phyloP scores from a whole-genome alignment of 179 eudicot species.

The Beta macrorhiza region DNA sequence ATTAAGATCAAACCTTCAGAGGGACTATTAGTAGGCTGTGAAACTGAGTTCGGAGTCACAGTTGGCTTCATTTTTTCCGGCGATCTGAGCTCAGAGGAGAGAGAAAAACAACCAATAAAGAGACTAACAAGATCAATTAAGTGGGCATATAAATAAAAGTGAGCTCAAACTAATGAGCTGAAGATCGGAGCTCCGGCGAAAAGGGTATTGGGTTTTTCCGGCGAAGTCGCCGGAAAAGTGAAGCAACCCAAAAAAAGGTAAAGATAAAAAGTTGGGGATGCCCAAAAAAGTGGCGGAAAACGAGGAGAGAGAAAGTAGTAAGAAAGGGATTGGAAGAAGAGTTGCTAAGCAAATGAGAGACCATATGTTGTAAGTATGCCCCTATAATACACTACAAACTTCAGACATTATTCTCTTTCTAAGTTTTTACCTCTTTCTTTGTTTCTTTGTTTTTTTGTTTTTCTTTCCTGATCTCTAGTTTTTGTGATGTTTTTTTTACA shows the following conservation, averaged over 20 bases:
- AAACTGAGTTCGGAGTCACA: conserved; percentile 37
- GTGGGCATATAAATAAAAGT: no score
- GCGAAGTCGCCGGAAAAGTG: conserved; percentile 38
- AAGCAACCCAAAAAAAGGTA: conserved; percentile 12
- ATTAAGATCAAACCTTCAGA: conserved; percentile 46
- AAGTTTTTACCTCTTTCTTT: conserved; percentile 11
- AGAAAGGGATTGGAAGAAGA: conserved; percentile 16
- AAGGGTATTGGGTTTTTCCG: conserved; percentile 15
- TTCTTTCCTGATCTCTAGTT: no score
- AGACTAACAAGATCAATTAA: no score
- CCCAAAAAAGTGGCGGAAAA: conserved; percentile 16
- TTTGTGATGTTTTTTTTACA: background rate
- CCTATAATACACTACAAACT: conserved; percentile 48
- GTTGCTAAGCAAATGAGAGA: conserved; percentile 58
- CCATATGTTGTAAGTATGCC: conserved; percentile 58
- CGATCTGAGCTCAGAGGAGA: conserved; percentile 18
- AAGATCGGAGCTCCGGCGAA: conserved; percentile 22
- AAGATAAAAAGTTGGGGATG: background rate
- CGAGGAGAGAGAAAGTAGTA: conserved; percentile 25
- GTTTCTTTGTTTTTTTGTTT: background rate
- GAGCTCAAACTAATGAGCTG: background rate
- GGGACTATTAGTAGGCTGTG: conserved; percentile 33
- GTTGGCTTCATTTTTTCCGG: conserved; percentile 50
- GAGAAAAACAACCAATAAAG: background rate
- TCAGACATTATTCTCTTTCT: conserved; percentile 30